phyloP scores from a whole-genome alignment of 1,139 yeast species.

The Casaregolazyma lundiana region DNA sequence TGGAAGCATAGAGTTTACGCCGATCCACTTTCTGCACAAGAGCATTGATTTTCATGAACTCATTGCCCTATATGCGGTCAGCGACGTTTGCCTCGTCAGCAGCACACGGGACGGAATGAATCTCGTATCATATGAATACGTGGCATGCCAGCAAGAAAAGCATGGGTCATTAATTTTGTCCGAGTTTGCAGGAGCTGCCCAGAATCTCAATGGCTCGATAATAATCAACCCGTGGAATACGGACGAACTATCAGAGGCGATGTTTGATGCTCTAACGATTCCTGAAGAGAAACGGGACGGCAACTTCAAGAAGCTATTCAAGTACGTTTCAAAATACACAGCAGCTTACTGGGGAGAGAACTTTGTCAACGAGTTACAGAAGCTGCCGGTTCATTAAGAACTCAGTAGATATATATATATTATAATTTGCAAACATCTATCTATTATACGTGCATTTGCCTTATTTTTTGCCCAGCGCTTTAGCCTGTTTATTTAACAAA shows the following conservation, averaged over 20 bases:
- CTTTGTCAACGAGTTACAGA: conserved; percentile 74
- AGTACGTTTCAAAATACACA: conserved; percentile 86
- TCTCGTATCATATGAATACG: conserved; percentile 89
- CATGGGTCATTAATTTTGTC: conserved; percentile 83
- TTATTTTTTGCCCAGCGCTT: neutral
- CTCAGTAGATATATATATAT: neutral
- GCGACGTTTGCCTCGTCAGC: conserved; percentile 89
- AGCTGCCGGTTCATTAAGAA: conserved; percentile 10
- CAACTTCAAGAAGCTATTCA: conserved; percentile 78
- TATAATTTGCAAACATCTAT: neutral
- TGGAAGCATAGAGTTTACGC: conserved; percentile 96
- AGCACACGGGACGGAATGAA: conserved; percentile 99
- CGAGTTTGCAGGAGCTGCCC: conserved; percentile 99
- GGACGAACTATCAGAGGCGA: conserved; percentile 84
- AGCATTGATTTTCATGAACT: conserved; percentile 87
- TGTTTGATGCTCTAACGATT: conserved; percentile 80
- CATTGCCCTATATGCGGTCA: conserved; percentile 74
- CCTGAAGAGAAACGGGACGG: conserved; percentile 72
- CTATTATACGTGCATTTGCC: neutral
- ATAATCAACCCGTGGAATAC: conserved; percentile 98
- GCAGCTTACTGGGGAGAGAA: conserved; percentile 97
- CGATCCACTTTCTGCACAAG: conserved; percentile 94
- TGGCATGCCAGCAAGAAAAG: conserved; percentile 86
- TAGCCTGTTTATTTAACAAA: conserved; percentile 3
- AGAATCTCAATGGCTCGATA: conserved; percentile 86